Base-by-base conservation (phyloP, 2,329 filamentous ascomycete genomes). In the Fusarium transvaalense region DNA sequence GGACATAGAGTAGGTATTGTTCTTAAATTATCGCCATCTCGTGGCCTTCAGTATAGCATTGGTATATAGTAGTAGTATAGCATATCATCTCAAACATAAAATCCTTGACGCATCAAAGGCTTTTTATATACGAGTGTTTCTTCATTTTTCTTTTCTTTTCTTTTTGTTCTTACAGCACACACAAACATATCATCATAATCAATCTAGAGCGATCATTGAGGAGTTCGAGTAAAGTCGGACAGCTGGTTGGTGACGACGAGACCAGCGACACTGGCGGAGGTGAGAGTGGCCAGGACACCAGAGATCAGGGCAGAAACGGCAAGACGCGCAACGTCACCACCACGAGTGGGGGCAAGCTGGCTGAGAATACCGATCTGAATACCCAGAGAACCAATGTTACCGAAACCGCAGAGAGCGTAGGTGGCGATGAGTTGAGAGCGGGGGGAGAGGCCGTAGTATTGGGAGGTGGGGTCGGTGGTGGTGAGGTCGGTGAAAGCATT, bases 301-400 rank as follows among this genome's bases (percentile, higher is more conserved):
- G 92, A 91, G 53, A 94, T 77, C 67, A 97, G 85, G 8, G 93
- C 92, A 32, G 91, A 94, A 21, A 97, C 59, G 5, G 93, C 93
- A 29, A 97, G 85, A 46, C 85, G 85, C 6, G 92, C 90, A 13
- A 97, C 90, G 72, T 96, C 92, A 60, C 90, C 92, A 37, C 88
- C 86, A 43, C 93, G 88, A 6, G 84, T 84, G 1, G 93, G 93
- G 0, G 92, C 90, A 64, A 97, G 88, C 81, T 97, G 93, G 6
- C 91, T 88, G 53, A 97, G 85, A 61, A 97, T 92, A 82, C 93
- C 93, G 64, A 97, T 96, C 80, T 97, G 93, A 57, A 93, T 95
- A 77, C 93, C 93, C 47, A 97, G 86, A 31, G 92, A 95, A 55
- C 92, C 91, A 71, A 97, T 91, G 82, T 97, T 97, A 66, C 92